Conservation (phyloP, 805 yeast genomes). For the Brettanomyces custersianus region DNA sequence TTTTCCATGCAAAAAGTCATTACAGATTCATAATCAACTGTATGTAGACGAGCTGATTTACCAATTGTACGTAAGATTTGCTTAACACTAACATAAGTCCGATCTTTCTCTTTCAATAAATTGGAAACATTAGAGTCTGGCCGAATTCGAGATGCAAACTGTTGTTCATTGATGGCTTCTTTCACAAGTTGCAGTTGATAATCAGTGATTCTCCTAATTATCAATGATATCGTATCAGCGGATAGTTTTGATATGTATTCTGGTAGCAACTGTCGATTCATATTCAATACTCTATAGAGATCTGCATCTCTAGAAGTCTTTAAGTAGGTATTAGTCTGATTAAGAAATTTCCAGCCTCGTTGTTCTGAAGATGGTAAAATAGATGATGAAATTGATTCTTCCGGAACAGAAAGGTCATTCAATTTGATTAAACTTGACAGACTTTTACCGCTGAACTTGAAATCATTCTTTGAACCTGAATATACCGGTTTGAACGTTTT, state of each 20-base stretch:
- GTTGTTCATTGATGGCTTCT: constrained; percentile 11
- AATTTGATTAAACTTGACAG: not conserved
- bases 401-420: no score
- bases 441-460: not conserved
- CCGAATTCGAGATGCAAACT: constrained; percentile 14
- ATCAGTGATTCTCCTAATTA: constrained; percentile 10
- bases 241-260: not conserved
- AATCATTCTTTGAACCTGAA: not conserved
- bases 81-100: constrained; percentile 5
- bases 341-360: constrained; percentile 2
- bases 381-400: no score
- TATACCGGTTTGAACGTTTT: no score
- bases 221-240: constrained; percentile 10
- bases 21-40: constrained; percentile 19
- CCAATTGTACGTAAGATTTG: constrained; percentile 5
- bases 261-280: not conserved
- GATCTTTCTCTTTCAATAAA: constrained; percentile 4
- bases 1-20: constrained; percentile 13
- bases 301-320: constrained; percentile 6
- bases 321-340: constrained; percentile 7
- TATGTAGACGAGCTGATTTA: constrained; percentile 4
- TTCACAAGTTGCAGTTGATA: constrained; percentile 7
- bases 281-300: constrained; percentile 1
- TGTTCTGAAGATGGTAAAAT: no score
- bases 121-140: constrained; percentile 8